Conservation (phyloP, 768 basidiomycete species). For the Sistotremastrum niveocremeum region DNA sequence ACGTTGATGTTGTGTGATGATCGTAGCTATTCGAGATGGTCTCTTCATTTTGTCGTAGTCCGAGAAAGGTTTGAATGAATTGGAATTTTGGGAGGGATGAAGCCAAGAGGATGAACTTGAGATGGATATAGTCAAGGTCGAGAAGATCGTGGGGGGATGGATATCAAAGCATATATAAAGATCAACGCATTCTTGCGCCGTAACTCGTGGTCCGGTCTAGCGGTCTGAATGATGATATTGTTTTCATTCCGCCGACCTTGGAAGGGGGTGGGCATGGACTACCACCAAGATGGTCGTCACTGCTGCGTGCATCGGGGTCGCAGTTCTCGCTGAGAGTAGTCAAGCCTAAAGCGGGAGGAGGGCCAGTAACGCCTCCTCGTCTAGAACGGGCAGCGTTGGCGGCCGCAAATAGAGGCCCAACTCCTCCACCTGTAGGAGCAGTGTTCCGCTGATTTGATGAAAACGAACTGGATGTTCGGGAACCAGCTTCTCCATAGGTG, state of each 20-base stretch:
- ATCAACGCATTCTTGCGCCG: too few species aligned
- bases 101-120: too few species aligned
- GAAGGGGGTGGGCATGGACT: conserved; percentile 79
- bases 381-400: conserved; percentile 55
- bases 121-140: too few species aligned
- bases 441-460: conserved; percentile 51
- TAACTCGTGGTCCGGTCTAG: too few species aligned
- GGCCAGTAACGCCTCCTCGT: conserved; percentile 28
- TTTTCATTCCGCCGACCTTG: conserved; percentile 23
- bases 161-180: too few species aligned
- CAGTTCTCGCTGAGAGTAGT: conserved; percentile 55
- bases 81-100: too few species aligned
- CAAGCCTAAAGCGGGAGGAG: conserved; percentile 18
- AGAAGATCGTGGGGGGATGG: too few species aligned
- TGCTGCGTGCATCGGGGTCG: conserved; percentile 38
- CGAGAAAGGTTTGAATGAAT: too few species aligned
- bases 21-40: too few species aligned
- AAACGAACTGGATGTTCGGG: conserved; percentile 19
- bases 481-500: conserved; percentile 68
- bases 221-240: too few species aligned
- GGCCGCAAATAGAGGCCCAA: conserved; percentile 49
- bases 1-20: too few species aligned
- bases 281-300: conserved; percentile 62
- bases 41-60: too few species aligned
- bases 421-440: conserved; percentile 35